These are phyloP conservation scores for Cynara cardunculus DNA, from an alignment of 129 eudicot genomes.

Conservation along the genomic window DNA sequence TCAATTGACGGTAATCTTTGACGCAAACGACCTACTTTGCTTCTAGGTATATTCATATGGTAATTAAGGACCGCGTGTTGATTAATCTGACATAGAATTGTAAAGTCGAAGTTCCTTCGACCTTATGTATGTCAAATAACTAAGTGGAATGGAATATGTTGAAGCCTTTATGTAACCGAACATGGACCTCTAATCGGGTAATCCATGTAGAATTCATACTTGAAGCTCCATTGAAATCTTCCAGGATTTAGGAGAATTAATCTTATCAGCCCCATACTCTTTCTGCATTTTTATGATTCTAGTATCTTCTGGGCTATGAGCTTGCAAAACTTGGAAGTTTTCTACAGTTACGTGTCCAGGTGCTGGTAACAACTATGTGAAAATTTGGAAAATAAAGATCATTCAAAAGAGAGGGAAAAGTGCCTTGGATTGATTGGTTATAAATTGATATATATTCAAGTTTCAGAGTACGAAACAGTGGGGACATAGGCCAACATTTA, in stretches of 20 bases:
- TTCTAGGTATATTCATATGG: neutral
- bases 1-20: neutral
- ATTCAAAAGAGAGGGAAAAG: neutral
- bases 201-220: neutral
- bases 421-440: slow-evolving; percentile 1
- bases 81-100: neutral
- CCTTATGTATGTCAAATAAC: neutral
- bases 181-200: neutral
- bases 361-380: neutral
- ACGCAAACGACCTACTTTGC: neutral
- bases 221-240: neutral
- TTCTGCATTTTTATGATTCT: neutral
- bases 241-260: neutral
- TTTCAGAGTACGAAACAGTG: neutral
- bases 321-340: neutral
- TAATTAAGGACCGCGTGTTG: neutral
- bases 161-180: neutral
- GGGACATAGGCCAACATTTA: neutral
- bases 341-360: neutral
- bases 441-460: neutral
- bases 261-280: neutral
- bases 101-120: neutral
- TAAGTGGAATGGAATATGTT: neutral
- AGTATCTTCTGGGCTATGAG: neutral
- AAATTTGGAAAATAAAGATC: neutral